Evolutionary conservation across 345 rosid species (phyloP).

Genomic region (Luvunga scandens): DNA sequence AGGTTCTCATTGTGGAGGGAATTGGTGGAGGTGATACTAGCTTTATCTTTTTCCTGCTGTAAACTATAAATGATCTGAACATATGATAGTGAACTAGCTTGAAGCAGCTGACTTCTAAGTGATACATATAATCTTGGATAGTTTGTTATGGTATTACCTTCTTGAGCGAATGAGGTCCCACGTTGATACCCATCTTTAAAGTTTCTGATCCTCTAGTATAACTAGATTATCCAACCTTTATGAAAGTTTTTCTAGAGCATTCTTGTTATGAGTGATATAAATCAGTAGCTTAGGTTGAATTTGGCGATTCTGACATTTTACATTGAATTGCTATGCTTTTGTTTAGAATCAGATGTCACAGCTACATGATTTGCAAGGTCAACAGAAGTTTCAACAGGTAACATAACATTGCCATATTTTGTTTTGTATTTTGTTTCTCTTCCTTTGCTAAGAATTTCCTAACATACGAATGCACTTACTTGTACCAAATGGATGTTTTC

Average conservation of each 20-base stretch:
- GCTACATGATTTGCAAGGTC: constrained; percentile 69
- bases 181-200: not conserved
- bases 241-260: not conserved
- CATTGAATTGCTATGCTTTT: constrained; percentile 12
- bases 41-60: not conserved
- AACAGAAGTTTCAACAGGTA: constrained; percentile 75
- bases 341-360: constrained; percentile 55
- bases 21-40: not conserved
- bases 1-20: not conserved
- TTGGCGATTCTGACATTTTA: constrained; percentile 1
- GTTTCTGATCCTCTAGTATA: not conserved
- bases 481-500: not conserved
- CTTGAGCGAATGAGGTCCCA: not conserved
- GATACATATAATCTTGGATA: not conserved
- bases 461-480: not conserved
- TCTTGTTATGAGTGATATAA: not conserved
- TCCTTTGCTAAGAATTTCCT: not conserved
- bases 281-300: not conserved
- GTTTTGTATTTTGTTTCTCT: not conserved
- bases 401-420: constrained; percentile 10
- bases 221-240: not conserved
- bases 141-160: not conserved
- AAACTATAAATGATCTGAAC: not conserved
- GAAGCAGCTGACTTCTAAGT: not conserved
- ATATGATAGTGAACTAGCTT: not conserved